Conservation (phyloP, 768 basidiomycete species). For the Leccinum disarticulatum region DNA sequence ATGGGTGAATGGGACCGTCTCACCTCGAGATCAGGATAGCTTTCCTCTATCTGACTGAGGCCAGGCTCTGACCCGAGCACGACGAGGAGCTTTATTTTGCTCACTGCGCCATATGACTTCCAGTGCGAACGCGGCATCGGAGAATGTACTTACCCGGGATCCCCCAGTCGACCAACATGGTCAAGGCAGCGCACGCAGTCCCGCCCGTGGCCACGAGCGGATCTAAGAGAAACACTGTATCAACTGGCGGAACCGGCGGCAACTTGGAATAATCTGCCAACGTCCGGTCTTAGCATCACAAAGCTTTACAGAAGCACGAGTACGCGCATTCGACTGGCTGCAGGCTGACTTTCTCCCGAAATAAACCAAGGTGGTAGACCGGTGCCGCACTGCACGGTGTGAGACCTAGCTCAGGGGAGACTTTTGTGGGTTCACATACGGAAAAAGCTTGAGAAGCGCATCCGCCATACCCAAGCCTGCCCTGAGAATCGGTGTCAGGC, state of each 20-base stretch:
- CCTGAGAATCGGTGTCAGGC: conserved; percentile 86
- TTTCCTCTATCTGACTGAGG: conserved; percentile 58
- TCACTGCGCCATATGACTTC: conserved; percentile 39
- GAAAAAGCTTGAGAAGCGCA: conserved; percentile 81
- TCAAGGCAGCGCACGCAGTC: conserved; percentile 83
- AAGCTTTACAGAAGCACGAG: not conserved
- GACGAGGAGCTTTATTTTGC: conserved; percentile 77
- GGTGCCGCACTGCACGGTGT: conserved; percentile 55
- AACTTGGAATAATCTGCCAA: conserved; percentile 85
- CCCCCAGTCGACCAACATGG: conserved; percentile 87
- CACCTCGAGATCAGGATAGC: conserved; percentile 83
- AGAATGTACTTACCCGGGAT: conserved; percentile 51
- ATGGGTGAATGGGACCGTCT: not conserved
- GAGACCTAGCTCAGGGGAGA: not conserved
- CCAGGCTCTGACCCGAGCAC: conserved; percentile 81
- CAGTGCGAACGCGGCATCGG: not conserved
- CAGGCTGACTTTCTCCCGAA: conserved; percentile 80
- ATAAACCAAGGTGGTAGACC: conserved; percentile 90
- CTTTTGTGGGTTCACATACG: conserved; percentile 46
- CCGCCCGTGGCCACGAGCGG: conserved; percentile 94
- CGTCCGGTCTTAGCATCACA: conserved; percentile 1
- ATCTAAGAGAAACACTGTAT: conserved; percentile 85
- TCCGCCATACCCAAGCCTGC: conserved; percentile 95
- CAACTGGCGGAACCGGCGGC: conserved; percentile 71
- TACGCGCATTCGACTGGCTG: conserved; percentile 89